These are phyloP conservation scores for Aspergillus indologenus DNA, from an alignment of 495 filamentous ascomycete species.

Conservation along the genomic window DNA sequence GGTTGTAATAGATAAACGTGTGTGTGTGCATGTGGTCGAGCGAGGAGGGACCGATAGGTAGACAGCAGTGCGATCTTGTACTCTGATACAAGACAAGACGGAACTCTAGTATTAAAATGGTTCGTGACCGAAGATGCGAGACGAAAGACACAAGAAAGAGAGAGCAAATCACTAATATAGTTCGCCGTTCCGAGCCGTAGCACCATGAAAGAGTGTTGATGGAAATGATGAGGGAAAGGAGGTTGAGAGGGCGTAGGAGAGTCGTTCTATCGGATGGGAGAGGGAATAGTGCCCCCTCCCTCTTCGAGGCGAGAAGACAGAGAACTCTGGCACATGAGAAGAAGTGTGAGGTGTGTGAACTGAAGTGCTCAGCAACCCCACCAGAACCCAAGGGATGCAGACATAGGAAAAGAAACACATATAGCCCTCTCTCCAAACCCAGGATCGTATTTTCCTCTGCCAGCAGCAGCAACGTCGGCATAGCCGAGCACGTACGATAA, in stretches of 20 bases:
- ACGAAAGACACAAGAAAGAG: conserved; percentile 17
- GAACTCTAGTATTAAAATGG: conserved; percentile 40
- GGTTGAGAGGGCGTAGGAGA: conserved; percentile 14
- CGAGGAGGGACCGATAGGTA: conserved; percentile 7
- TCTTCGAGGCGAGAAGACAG: conserved; percentile 16
- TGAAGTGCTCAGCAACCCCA: conserved; percentile 6
- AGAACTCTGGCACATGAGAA: conserved; percentile 14
- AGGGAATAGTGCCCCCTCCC: conserved; percentile 8
- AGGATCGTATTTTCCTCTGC: conserved; percentile 21
- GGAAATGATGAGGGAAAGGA: conserved; percentile 16
- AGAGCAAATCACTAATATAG: conserved; percentile 28
- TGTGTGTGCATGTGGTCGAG: background rate
- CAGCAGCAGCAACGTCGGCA: conserved; percentile 22
- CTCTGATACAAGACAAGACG: conserved; percentile 25
- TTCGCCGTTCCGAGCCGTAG: conserved; percentile 47
- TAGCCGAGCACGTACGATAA: conserved; percentile 18
- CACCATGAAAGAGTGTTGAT: conserved; percentile 45
- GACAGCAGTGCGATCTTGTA: conserved; percentile 22
- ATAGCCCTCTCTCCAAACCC: conserved; percentile 15
- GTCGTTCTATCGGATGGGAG: conserved; percentile 17
- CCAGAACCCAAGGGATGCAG: conserved; percentile 18
- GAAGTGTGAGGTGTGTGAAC: conserved; percentile 9
- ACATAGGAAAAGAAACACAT: conserved; percentile 29
- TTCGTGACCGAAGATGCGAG: conserved; percentile 30
- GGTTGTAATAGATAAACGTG: conserved; percentile 1